phyloP scores from a whole-genome alignment of 441 rosid species.

The Pelargonium citronellum region DNA sequence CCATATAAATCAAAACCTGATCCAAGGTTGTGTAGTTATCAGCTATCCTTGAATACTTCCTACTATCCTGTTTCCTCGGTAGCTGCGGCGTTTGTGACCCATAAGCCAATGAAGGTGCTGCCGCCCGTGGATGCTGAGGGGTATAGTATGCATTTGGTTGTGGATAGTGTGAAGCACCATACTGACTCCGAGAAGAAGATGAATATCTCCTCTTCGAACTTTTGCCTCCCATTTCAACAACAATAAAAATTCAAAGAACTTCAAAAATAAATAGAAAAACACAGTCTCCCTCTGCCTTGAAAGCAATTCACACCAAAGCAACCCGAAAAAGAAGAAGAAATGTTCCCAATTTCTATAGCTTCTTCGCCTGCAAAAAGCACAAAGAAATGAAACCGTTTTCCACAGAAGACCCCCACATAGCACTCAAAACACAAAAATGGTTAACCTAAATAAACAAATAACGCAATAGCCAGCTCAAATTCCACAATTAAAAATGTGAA shows the following conservation, averaged over 20 bases:
- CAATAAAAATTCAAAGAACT: neutral
- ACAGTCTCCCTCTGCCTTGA: neutral
- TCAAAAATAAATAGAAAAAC: neutral
- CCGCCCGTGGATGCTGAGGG: slow-evolving; percentile 31
- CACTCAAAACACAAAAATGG: neutral
- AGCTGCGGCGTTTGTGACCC: slow-evolving; percentile 31
- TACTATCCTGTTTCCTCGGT: slow-evolving; percentile 50
- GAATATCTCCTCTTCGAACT: slow-evolving; percentile 37
- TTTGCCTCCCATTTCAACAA: slow-evolving; percentile 46
- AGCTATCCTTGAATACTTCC: slow-evolving; percentile 69
- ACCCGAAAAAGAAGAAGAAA: neutral
- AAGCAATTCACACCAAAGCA: neutral
- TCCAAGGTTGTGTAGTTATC: slow-evolving; percentile 77
- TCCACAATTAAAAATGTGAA: neutral
- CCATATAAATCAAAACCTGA: slow-evolving; percentile 43
- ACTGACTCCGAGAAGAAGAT: slow-evolving; percentile 34
- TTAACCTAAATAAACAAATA: too few relatives aligned
- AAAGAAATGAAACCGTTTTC: neutral
- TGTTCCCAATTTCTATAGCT: neutral
- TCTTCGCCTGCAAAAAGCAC: slow-evolving; percentile 4
- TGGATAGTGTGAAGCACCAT: slow-evolving; percentile 34
- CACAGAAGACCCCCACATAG: neutral
- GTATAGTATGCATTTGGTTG: slow-evolving; percentile 28
- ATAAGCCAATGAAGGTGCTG: slow-evolving; percentile 23
- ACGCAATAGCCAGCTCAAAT: neutral